Base-by-base conservation (phyloP, 768 basidiomycete species). In the Amanita inopinata region DNA sequence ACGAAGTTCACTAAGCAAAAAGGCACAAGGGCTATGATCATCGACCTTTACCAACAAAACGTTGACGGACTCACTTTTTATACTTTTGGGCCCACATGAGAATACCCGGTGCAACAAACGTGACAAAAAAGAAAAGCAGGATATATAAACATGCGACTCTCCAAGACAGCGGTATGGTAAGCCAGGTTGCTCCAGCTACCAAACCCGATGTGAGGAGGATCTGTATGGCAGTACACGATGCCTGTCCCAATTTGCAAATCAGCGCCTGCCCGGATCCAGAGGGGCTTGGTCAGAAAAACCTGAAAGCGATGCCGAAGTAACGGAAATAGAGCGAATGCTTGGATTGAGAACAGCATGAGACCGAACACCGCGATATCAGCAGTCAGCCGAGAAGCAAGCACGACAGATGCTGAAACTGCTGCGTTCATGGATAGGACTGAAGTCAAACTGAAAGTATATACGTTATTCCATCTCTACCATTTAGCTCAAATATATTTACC, bases 371-470 rank as follows among this genome's bases (percentile, higher is more conserved):
- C 78, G 34, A 84, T 60, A 59, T 91, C 86, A 51, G 83, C 80
- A 32, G 75, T 65, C 28, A 98, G 69, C 50, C 94, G 83, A 30
- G 92, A 96, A 23, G 92, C 90, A 48, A 97, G 70, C 43, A 98
- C 93, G 34, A 96, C 85, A 23, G 87, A 89, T 12, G 89, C 87
- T 32, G 88, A 92, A 46, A 96, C 80, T 23, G 88, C 89, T 33
- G 92, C 92, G 55, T 91, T 90, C 70, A 84, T 87, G 32, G 86
- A 89, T 44, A 91, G 58, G 35, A 91, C 84, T 34, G 85, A 88
- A 32, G 83, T 83, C 41, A 89, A 61, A 57, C 87, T 88, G 56
- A 18, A 28, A 9, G 6, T n/a, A 34, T 5, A 35, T 36, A n/a
- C n/a, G n/a, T n/a, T 11, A 34, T 4, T 19, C 12, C 5, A 32